phyloP scores from a whole-genome alignment of 768 basidiomycete genomes.

The Mycena polygramma region DNA sequence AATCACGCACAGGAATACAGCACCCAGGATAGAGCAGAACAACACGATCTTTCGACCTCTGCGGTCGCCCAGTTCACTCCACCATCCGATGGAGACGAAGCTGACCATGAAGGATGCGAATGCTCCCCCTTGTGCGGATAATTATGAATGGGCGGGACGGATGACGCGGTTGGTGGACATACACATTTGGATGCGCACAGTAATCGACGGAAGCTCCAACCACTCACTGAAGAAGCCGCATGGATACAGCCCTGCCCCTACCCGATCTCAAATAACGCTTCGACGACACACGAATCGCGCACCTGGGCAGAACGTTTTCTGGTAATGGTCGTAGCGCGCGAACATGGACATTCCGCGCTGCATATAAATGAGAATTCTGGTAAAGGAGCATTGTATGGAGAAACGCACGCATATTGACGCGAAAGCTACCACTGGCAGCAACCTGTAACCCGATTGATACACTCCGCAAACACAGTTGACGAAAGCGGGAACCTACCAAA shows the following conservation, averaged over 20 bases:
- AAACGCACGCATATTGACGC: conserved; percentile 18
- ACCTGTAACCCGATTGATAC: background rate
- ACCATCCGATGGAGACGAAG: conserved; percentile 31
- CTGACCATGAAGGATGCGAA: conserved; percentile 33
- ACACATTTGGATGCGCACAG: conserved; percentile 25
- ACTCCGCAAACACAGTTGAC: background rate
- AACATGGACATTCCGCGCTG: conserved; percentile 31
- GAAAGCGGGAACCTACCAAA: background rate
- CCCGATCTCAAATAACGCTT: background rate
- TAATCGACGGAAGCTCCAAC: conserved; percentile 24
- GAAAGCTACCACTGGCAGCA: conserved; percentile 14
- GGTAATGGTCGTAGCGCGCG: conserved; percentile 26
- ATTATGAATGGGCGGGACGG: background rate
- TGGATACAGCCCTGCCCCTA: background rate
- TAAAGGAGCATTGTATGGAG: background rate
- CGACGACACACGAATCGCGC: background rate
- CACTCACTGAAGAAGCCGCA: conserved; percentile 20
- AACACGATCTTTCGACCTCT: conserved; percentile 15
- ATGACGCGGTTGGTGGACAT: background rate
- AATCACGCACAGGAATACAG: conserved; percentile 20
- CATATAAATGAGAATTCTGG: background rate
- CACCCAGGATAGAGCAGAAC: conserved; percentile 10
- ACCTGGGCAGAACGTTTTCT: conserved; percentile 28
- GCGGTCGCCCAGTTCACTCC: conserved; percentile 23
- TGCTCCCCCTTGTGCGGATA: conserved; percentile 2